Percentiles rank a stretch among this genome's conserved stretches.
Conservation (phyloP, 2,329 filamentous ascomycete genomes). For the Pseudopithomyces maydicus region DNA sequence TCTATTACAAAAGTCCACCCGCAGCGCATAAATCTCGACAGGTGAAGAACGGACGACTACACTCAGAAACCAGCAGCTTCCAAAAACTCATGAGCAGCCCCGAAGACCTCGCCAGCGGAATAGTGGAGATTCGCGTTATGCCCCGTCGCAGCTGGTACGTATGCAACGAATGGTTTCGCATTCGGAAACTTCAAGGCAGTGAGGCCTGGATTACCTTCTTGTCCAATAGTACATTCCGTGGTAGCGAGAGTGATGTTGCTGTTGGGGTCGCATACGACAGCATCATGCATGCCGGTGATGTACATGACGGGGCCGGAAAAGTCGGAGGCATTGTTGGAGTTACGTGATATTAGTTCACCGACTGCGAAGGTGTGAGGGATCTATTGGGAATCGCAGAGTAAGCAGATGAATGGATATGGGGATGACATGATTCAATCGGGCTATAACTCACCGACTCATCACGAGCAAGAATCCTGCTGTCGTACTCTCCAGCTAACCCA, state of each 20-base stretch:
- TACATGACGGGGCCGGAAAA: slow-evolving; percentile 61
- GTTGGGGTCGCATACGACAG: slow-evolving; percentile 64
- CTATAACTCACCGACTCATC: neutral
- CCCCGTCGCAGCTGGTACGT: slow-evolving; percentile 3
- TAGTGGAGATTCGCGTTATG: slow-evolving; percentile 6
- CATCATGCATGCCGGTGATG: slow-evolving; percentile 56
- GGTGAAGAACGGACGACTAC: too few species aligned
- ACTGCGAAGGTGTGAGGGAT: slow-evolving; percentile 6
- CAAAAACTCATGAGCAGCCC: slow-evolving; percentile 1
- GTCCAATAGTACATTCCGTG: slow-evolving; percentile 4
- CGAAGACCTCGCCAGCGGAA: slow-evolving; percentile 6
- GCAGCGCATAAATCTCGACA: too few species aligned
- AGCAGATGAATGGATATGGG: neutral
- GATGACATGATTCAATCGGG: neutral
- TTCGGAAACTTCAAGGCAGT: neutral
- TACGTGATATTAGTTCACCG: slow-evolving; percentile 6
- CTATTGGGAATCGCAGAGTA: neutral
- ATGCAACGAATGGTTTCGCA: neutral
- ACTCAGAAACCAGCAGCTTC: neutral
- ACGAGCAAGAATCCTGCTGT: slow-evolving; percentile 1
- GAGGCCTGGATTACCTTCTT: neutral
- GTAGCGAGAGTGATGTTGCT: neutral
- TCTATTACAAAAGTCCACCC: neutral
- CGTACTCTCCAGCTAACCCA: slow-evolving; percentile 1
- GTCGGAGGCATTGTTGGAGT: neutral